phyloP scores from a whole-genome alignment of 1,284 basidiomycete genomes.

The Exobasidium rhododendri region DNA sequence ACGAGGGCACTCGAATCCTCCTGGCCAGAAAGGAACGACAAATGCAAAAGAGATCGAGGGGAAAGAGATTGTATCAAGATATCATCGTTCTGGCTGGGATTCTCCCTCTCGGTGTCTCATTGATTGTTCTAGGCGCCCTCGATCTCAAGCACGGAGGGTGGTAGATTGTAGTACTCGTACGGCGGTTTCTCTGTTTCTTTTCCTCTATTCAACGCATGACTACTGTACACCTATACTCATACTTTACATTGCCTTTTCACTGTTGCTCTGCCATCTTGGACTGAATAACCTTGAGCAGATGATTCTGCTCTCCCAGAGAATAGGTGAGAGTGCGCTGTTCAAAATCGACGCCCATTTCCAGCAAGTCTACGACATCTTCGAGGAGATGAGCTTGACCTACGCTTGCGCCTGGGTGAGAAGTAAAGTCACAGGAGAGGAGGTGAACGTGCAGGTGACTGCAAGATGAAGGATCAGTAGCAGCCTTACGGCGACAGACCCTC shows the following conservation, averaged over 20 bases:
- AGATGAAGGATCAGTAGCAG: neutral
- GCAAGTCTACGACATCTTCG: conserved; percentile 73
- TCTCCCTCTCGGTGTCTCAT: conserved; percentile 20
- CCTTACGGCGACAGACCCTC: neutral
- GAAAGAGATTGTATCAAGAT: conserved; percentile 22
- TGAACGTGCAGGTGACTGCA: conserved; percentile 92
- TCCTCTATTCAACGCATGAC: too few relatives aligned
- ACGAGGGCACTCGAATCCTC: conserved; percentile 45
- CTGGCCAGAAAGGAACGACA: conserved; percentile 49
- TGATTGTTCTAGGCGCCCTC: conserved; percentile 20
- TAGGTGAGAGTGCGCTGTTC: conserved; percentile 76
- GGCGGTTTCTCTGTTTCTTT: too few relatives aligned
- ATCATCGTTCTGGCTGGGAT: conserved; percentile 20
- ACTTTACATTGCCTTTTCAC: too few relatives aligned
- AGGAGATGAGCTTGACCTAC: conserved; percentile 90
- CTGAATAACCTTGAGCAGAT: neutral
- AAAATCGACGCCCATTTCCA: conserved; percentile 65
- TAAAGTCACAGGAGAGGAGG: conserved; percentile 64
- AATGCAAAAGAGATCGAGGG: conserved; percentile 29
- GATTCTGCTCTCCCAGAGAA: conserved; percentile 69
- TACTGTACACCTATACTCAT: neutral
- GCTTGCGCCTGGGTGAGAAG: conserved; percentile 53
- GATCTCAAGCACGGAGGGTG: conserved; percentile 19
- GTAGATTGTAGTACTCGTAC: too few relatives aligned
- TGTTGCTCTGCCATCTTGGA: neutral